A percentile compares a stretch with the other conserved stretches of the same genome.
phyloP scores from a whole-genome alignment of 768 basidiomycete genomes.

The Boletus sensibilis region DNA sequence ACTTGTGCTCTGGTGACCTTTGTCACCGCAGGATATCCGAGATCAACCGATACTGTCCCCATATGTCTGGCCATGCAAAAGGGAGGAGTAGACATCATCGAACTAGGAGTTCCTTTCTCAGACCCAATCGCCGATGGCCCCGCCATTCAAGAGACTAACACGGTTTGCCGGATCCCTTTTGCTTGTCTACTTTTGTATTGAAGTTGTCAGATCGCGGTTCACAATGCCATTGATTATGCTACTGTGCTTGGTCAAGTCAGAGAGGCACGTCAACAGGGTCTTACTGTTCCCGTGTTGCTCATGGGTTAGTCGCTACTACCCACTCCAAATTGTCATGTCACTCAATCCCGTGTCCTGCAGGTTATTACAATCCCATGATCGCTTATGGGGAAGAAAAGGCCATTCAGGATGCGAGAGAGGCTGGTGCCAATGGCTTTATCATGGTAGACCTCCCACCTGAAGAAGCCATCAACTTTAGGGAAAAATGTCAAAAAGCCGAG shows the following conservation, averaged over 20 bases:
- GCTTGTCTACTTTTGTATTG: not conserved
- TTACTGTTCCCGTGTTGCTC: conserved; percentile 75
- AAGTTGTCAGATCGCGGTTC: conserved; percentile 70
- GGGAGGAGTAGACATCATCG: conserved; percentile 93
- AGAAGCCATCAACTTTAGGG: conserved; percentile 87
- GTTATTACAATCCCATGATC: conserved; percentile 95
- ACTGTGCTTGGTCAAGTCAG: conserved; percentile 71
- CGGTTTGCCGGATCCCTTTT: conserved; percentile 40
- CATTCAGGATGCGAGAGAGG: conserved; percentile 82
- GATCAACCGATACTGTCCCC: conserved; percentile 73
- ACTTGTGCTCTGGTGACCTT: conserved; percentile 76
- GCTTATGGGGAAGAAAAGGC: conserved; percentile 95
- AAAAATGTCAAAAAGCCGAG: conserved; percentile 80
- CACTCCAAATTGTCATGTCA: not conserved
- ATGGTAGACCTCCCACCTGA: conserved; percentile 98
- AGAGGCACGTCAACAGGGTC: conserved; percentile 78
- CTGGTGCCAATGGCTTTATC: conserved; percentile 96
- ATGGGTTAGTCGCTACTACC: conserved; percentile 21
- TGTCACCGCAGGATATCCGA: conserved; percentile 92
- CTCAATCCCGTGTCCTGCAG: conserved; percentile 39
- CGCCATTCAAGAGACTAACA: conserved; percentile 89
- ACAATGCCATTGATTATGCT: conserved; percentile 75
- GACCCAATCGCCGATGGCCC: conserved; percentile 97
- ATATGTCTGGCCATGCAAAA: conserved; percentile 89
- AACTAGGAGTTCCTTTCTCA: conserved; percentile 77